A percentile compares a stretch with the other conserved stretches of the same genome.
Conservation (phyloP, 495 filamentous ascomycete genomes). For the Astrothelium macrocarpum region DNA sequence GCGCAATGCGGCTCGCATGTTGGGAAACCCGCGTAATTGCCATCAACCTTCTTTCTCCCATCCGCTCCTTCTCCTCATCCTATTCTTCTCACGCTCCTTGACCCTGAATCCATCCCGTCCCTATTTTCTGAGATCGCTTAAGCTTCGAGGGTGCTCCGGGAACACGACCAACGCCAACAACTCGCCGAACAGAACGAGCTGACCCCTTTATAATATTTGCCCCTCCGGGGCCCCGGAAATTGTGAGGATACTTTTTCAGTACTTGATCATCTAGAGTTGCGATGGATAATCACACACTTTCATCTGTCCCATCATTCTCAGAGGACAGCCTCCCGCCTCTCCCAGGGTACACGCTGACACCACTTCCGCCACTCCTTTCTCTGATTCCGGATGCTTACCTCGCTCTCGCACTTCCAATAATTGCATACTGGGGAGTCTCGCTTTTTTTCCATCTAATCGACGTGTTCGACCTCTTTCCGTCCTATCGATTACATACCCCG, state of each 20-base stretch:
- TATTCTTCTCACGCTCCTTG: background rate
- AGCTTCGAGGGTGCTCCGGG: background rate
- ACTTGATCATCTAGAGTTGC: background rate
- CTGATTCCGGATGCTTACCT: slow-evolving; percentile 74
- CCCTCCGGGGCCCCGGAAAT: background rate
- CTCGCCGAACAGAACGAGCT: background rate
- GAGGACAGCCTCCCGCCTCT: slow-evolving; percentile 57
- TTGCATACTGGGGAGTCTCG: slow-evolving; percentile 85
- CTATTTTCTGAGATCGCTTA: background rate
- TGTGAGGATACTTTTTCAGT: background rate
- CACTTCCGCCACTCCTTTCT: slow-evolving; percentile 60
- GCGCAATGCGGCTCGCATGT: background rate
- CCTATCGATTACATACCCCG: slow-evolving; percentile 87
- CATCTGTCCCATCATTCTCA: slow-evolving; percentile 13
- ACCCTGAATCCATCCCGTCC: background rate
- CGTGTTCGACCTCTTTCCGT: slow-evolving; percentile 66
- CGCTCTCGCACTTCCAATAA: slow-evolving; percentile 60
- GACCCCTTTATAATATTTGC: background rate
- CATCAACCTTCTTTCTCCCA: background rate
- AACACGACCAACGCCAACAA: background rate
- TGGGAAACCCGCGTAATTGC: background rate
- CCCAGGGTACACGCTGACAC: slow-evolving; percentile 57
- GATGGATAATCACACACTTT: slow-evolving; percentile 38
- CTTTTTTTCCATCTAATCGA: slow-evolving; percentile 80
- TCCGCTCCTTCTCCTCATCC: background rate